These are phyloP conservation scores for Suhomyces bolitotheri DNA, from an alignment of 1,139 yeast genomes.

Conservation along the genomic window DNA sequence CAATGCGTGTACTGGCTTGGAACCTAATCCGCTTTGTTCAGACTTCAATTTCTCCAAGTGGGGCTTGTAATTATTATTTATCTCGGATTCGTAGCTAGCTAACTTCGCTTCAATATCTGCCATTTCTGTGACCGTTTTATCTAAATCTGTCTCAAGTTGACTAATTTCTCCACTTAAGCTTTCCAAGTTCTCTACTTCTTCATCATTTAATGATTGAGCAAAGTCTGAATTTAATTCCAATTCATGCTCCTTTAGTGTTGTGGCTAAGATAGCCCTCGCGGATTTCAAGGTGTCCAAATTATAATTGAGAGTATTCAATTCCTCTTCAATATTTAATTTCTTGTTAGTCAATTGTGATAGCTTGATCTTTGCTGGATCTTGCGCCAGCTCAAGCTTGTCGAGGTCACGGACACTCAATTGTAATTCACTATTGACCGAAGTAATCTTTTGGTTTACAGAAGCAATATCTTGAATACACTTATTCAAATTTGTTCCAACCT, in stretches of 20 bases:
- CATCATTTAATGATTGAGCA: slow-evolving; percentile 49
- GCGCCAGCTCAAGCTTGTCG: slow-evolving; percentile 35
- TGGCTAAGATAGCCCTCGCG: slow-evolving; percentile 28
- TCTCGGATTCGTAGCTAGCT: slow-evolving; percentile 56
- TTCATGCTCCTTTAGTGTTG: slow-evolving; percentile 40
- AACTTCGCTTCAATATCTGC: slow-evolving; percentile 52
- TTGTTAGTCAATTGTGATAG: slow-evolving; percentile 43
- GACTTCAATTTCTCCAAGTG: slow-evolving; percentile 38
- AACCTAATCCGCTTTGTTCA: slow-evolving; percentile 28
- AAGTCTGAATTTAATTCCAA: slow-evolving; percentile 59
- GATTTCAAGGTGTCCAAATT: slow-evolving; percentile 25
- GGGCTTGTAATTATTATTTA: slow-evolving; percentile 50
- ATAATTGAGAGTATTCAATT: slow-evolving; percentile 28
- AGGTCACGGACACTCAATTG: slow-evolving; percentile 42
- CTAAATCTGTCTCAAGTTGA: slow-evolving; percentile 41
- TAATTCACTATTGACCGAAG: slow-evolving; percentile 43
- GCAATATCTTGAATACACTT: slow-evolving; percentile 26
- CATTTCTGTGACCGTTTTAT: slow-evolving; percentile 43
- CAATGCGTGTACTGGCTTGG: slow-evolving; percentile 31
- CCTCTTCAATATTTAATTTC: slow-evolving; percentile 45
- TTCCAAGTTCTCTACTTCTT: slow-evolving; percentile 39
- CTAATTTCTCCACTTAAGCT: slow-evolving; percentile 41
- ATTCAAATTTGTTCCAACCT: slow-evolving; percentile 30
- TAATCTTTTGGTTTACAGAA: slow-evolving; percentile 28
- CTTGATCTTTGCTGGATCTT: slow-evolving; percentile 46